Evolutionary conservation across 2,329 filamentous ascomycete genomes (phyloP), one percentile per base, ranked within the genome.

Genomic region (Hymenoscyphus infarciens): DNA sequence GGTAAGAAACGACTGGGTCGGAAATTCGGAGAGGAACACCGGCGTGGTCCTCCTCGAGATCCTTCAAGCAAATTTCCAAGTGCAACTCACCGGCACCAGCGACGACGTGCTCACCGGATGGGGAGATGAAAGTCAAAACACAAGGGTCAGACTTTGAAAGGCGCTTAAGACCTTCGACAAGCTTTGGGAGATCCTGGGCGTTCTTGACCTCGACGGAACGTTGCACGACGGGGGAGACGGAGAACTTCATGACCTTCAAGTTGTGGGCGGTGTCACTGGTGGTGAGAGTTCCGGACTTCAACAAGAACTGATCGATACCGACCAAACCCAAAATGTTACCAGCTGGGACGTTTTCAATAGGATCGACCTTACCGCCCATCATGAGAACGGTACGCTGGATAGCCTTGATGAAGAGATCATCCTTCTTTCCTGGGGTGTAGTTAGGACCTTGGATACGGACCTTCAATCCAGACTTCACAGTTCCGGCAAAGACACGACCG

Each of bases 221-320:
- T 83, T 90, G 94, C 72, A 99, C 95, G 82, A 99, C 95, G 75
- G 95, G 95, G 66, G 95, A 98, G 79, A 99, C 95, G 77, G 95
- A 99, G 90, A 99, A 99, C 87, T 97, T 98, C 95, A 99, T 99
- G 83, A 99, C 95, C 90, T 98, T 98, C 76, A 99, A 84, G 89
- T 99, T 99, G 90, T 99, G 95, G 78, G 95, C 94, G 71, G 92
- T 96, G 73, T 99, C 95, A 78, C 86, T 88, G 78, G 94, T 98
- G 82, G 93, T 97, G 75, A 99, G 90, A 76, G 95, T 99, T 90
- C 95, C 95, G 79, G 95, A 98, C 90, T 99, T 99, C 85, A 99
- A 92, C 86, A 99, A 86, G 91, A 98, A 99, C 88, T 99, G 95
- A 80, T 99, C 95, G 74, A 99, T 92, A 89, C 95, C 95, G 77